phyloP scores from a whole-genome alignment of 116 monocot genomes.

The Dioscorea cayenensis region DNA sequence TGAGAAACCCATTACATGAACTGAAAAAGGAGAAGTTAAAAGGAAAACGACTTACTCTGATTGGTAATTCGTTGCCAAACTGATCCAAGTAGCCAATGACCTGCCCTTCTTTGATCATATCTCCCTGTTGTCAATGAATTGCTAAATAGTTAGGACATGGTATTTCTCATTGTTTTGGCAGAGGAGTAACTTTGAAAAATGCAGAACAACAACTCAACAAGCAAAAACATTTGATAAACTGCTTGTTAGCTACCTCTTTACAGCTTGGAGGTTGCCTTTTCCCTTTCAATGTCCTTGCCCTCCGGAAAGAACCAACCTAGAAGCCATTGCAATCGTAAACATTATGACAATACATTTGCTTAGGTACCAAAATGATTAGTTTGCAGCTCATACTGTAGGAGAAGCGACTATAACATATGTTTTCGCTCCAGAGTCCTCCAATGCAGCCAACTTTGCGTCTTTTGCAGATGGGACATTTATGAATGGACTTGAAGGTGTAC shows the following conservation, averaged over 20 bases:
- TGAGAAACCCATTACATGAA: background rate
- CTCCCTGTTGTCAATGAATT: slow-evolving; percentile 50
- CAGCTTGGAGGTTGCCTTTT: slow-evolving; percentile 66
- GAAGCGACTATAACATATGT: slow-evolving; percentile 62
- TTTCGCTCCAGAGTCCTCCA: slow-evolving; percentile 53
- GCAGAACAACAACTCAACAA: background rate
- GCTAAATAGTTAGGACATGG: background rate
- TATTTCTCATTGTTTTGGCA: no score
- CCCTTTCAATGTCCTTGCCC: slow-evolving; percentile 57
- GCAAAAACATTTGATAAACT: background rate
- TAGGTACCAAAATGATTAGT: background rate
- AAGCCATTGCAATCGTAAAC: background rate
- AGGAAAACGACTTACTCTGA: slow-evolving; percentile 39
- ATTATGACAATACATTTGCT: background rate
- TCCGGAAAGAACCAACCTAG: slow-evolving; percentile 72
- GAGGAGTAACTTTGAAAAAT: no score
- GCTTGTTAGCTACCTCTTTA: slow-evolving; percentile 48
- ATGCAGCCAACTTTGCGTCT: slow-evolving; percentile 52
- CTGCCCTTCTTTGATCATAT: slow-evolving; percentile 72
- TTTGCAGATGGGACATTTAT: slow-evolving; percentile 39
- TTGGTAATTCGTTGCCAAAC: slow-evolving; percentile 69
- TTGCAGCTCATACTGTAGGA: slow-evolving; percentile 32
- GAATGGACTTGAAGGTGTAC: slow-evolving; percentile 35
- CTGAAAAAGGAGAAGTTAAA: background rate
- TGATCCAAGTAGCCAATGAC: slow-evolving; percentile 78